Evolutionary conservation across 2,329 filamentous ascomycete species (phyloP), one percentile per base, ranked within the genome.

Genomic region (Neobulgaria alba): DNA sequence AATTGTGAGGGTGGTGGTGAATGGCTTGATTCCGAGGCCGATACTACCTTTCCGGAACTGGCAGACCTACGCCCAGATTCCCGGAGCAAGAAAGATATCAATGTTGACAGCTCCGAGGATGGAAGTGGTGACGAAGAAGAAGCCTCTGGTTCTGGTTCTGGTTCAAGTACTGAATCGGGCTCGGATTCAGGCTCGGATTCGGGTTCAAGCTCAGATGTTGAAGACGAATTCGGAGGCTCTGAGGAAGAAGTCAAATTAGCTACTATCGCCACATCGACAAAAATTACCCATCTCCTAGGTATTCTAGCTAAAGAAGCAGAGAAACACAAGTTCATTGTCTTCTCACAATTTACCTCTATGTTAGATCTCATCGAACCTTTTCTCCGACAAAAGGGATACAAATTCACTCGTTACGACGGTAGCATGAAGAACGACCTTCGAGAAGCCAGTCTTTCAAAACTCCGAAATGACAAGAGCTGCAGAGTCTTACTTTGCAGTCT

Each of bases 321-420:
- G 2, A 72, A 87, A 45, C 86, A 95, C 72, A 98, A 98, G 60
- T 94, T 95, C 59, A 98, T 98, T 56, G 88, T 98, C 49, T 98
- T 98, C 65, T 95, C 88, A 1, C 87, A 96, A 56, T 98, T 98
- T 65, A 98, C 92, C 0, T 92, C 87, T 0, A 98, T 98, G 92
- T 78, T 98, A 33, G 85, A 96, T 65, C 79, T 96, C 19, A 80
- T 98, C 48, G 88, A 96, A 60, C 92, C 92, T 2, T 95, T 96
- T 63, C 71, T 98, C 45, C 72, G 73, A 33, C 73, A 78, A 36
- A 79, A 82, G 10, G 77, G 79, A 10, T 82, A 95, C 61, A 74
- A 73, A 46, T 94, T 83, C 58, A 85, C 85, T 12, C 84, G 92
- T 40, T 98, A 98, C 63, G 92, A 98, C 59, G 92, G 92, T 41